Evolutionary conservation across 495 filamentous ascomycete species (phyloP).

Genomic region (Achaetomiella virescens): DNA sequence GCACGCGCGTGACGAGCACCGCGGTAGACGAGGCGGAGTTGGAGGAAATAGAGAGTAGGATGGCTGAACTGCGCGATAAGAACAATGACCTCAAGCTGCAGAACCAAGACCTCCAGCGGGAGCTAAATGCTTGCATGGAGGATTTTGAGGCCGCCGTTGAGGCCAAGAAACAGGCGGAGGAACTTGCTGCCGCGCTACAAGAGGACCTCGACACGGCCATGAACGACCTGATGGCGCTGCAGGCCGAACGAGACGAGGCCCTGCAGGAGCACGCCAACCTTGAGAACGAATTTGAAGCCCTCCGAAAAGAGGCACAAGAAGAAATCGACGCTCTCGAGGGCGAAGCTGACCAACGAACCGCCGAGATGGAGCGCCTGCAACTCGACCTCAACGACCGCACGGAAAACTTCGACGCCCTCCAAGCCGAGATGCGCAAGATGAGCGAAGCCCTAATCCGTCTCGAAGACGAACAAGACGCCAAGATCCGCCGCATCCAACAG

Average conservation of each 20-base stretch:
- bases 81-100: constrained; percentile 77
- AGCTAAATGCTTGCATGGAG: constrained; percentile 61
- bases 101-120: constrained; percentile 70
- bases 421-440: constrained; percentile 84
- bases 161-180: constrained; percentile 52
- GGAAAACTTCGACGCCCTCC: constrained; percentile 78
- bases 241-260: constrained; percentile 82
- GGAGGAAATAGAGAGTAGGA: constrained; percentile 77
- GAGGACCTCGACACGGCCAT: constrained; percentile 69
- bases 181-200: constrained; percentile 57
- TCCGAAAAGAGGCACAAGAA: constrained; percentile 73
- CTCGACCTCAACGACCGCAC: constrained; percentile 62
- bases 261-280: constrained; percentile 69
- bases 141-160: constrained; percentile 60
- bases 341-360: constrained; percentile 63
- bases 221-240: constrained; percentile 74
- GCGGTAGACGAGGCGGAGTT: constrained; percentile 72
- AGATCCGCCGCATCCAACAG: constrained; percentile 56
- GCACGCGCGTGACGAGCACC: constrained; percentile 53
- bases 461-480: constrained; percentile 75
- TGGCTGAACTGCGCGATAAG: constrained; percentile 77
- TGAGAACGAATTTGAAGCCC: constrained; percentile 70
- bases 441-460: constrained; percentile 77
- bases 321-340: constrained; percentile 79
- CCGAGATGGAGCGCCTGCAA: constrained; percentile 66